A percentile compares a stretch with the other conserved stretches of the same genome.
Conservation (phyloP, 805 yeast species). For the Candida manassasensis region DNA sequence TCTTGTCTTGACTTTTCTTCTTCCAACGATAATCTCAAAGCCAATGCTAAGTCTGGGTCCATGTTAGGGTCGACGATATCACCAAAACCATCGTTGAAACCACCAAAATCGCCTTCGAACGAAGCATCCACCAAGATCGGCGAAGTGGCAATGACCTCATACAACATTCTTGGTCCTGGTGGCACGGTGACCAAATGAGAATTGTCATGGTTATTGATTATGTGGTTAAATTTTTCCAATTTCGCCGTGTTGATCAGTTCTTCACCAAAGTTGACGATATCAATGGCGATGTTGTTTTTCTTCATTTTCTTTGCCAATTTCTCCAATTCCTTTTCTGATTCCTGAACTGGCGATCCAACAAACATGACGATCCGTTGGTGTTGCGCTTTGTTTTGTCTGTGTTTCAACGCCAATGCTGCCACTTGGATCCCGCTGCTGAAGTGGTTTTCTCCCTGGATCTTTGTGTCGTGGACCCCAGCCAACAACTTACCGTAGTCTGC, state of each 20-base stretch:
- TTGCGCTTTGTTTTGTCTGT: slow-evolving; percentile 91
- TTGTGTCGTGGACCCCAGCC: slow-evolving; percentile 76
- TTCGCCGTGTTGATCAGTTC: slow-evolving; percentile 69
- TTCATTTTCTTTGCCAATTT: slow-evolving; percentile 87
- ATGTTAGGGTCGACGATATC: slow-evolving; percentile 67
- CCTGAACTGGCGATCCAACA: slow-evolving; percentile 80
- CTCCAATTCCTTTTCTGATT: slow-evolving; percentile 65
- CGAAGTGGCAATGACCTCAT: slow-evolving; percentile 75
- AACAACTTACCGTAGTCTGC: slow-evolving; percentile 81
- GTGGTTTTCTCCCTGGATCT: slow-evolving; percentile 62
- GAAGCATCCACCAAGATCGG: slow-evolving; percentile 70
- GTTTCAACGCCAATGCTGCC: slow-evolving; percentile 86
- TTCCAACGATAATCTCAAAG: slow-evolving; percentile 87
- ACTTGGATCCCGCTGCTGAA: slow-evolving; percentile 85
- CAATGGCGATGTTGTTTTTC: slow-evolving; percentile 87
- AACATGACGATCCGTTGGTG: slow-evolving; percentile 86
- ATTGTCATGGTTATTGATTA: slow-evolving; percentile 70
- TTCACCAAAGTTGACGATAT: slow-evolving; percentile 90
- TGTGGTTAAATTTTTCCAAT: slow-evolving; percentile 71
- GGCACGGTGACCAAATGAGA: slow-evolving; percentile 83
- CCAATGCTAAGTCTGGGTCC: slow-evolving; percentile 97
- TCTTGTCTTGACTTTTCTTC: slow-evolving; percentile 93
- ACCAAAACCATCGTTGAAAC: slow-evolving; percentile 41
- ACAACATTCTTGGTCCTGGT: slow-evolving; percentile 80
- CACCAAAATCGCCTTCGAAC: slow-evolving; percentile 45